phyloP scores from a whole-genome alignment of 306 rosid genomes.

The Sindora glabra region DNA sequence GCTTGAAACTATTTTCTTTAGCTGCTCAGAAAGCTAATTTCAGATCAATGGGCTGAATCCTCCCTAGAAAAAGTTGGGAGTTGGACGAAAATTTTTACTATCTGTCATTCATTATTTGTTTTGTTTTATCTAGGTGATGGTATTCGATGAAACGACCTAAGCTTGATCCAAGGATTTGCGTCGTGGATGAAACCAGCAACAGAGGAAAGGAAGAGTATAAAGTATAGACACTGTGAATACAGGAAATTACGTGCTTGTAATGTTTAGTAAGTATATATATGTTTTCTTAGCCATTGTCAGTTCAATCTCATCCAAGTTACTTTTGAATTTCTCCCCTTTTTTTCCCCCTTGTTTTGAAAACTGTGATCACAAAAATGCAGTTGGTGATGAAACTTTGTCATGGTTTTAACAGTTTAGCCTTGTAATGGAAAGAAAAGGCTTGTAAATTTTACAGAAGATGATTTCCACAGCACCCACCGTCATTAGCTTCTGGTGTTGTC shows the following conservation, averaged over 20 bases:
- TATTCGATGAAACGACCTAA: constrained; percentile 73
- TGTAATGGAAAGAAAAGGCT: neutral
- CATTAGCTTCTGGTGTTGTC: too few species aligned
- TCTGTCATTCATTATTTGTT: constrained; percentile 5
- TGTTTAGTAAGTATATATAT: constrained; percentile 31
- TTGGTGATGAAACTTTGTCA: constrained; percentile 17
- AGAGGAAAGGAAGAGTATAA: constrained; percentile 22
- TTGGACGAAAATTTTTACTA: neutral
- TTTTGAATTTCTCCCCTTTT: neutral
- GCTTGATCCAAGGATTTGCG: constrained; percentile 25
- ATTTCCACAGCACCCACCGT: neutral
- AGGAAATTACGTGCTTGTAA: constrained; percentile 30
- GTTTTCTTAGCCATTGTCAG: constrained; percentile 34
- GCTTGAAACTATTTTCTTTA: neutral
- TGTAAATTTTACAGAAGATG: neutral
- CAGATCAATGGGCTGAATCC: neutral
- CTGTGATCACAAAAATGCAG: constrained; percentile 5
- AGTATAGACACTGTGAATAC: constrained; percentile 43
- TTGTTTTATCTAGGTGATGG: constrained; percentile 57
- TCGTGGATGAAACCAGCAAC: constrained; percentile 47
- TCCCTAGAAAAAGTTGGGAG: neutral
- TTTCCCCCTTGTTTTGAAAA: neutral
- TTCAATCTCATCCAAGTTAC: constrained; percentile 10
- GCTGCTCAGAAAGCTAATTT: neutral
- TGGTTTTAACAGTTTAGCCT: constrained; percentile 17